Base-by-base conservation (phyloP, 2,329 filamentous ascomycete species). In the Penicillium sp. region DNA sequence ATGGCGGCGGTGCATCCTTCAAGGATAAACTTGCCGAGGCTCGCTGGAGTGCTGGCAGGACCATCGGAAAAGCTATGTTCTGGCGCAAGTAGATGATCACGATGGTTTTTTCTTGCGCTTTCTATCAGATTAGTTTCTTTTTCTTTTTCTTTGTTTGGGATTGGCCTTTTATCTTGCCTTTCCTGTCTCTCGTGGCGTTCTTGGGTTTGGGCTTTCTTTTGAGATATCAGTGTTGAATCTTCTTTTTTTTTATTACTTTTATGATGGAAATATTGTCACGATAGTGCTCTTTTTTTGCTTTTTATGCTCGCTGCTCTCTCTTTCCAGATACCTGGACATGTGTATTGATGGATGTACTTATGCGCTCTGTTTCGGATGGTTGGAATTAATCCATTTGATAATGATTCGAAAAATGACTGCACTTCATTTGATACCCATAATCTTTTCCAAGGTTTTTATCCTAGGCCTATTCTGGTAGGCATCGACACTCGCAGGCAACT, bases 11-110 rank as follows among this genome's bases (percentile, higher is more conserved):
- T 1, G 64, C 71, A 8, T 71, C 65, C 29, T 42, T 74, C 10
- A 69, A 64, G 48, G 73, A 75, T 51, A 72, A 65, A 45, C 54
- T 75, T 40, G 63, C 64, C 3, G 74, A 76, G 45, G 61, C 63
- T 1, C 63, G 67, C 5, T 76, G 74, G 73, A 55, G 59, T 44
- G 60, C 68, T 46, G 66, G 72, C 50, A 63, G 73, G 39, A 63
- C 64, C 27, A 48, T 62, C 23, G 68, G 64, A 13, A 75, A 72
- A 50, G 61, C 69, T 15, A 73, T 73, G 67, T 76, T 75, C 56
- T 76, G 73, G 73, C 68, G 68, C 56, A 74, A 68, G 60, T 73
- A 60, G 64, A 57, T 32, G 32, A 15, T n/a, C 48, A 29, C 15
- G 32, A n/a, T 50, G 27, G 37, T 42, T 46, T 23, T 27, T 18